Conservation (phyloP, 495 filamentous ascomycete genomes). For the Bryoglossum gracile region DNA sequence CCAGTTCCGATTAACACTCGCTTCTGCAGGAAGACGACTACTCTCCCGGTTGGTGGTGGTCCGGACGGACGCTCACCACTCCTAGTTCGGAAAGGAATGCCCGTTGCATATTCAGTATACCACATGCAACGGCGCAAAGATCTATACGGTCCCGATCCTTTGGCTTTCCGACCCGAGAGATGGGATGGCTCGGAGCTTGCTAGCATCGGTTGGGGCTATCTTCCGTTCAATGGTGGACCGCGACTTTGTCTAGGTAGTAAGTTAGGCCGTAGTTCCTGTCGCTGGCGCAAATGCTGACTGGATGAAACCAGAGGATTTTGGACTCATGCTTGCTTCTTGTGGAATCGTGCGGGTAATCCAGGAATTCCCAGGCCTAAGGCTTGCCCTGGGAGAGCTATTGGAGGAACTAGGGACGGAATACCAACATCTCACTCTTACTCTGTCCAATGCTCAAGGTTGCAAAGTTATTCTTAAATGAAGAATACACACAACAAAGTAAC, state of each 20-base stretch:
- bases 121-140: conserved; percentile 68
- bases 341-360: conserved; percentile 5
- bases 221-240: conserved; percentile 52
- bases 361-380: conserved; percentile 3
- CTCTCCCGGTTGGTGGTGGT: conserved; percentile 69
- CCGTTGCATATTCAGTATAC: conserved; percentile 55
- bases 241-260: conserved; percentile 70
- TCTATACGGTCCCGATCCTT: conserved; percentile 40
- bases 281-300: conserved; percentile 3
- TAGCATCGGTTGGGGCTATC: conserved; percentile 33
- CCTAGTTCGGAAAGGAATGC: conserved; percentile 55
- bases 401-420: conserved; percentile 7
- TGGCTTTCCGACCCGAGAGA: conserved; percentile 38
- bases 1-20: conserved; percentile 71
- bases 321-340: conserved; percentile 9
- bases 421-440: conserved; percentile 11
- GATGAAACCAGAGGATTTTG: conserved; percentile 7
- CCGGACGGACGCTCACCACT: conserved; percentile 57
- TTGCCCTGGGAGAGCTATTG: conserved; percentile 1
- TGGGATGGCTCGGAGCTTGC: conserved; percentile 61
- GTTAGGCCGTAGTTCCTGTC: not conserved
- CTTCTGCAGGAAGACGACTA: conserved; percentile 60
- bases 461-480: conserved; percentile 20
- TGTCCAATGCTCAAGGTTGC: conserved; percentile 29
- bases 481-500: too few relatives aligned